Base-by-base conservation (phyloP, 2,329 filamentous ascomycete species). In the Colletotrichum endophyticum region DNA sequence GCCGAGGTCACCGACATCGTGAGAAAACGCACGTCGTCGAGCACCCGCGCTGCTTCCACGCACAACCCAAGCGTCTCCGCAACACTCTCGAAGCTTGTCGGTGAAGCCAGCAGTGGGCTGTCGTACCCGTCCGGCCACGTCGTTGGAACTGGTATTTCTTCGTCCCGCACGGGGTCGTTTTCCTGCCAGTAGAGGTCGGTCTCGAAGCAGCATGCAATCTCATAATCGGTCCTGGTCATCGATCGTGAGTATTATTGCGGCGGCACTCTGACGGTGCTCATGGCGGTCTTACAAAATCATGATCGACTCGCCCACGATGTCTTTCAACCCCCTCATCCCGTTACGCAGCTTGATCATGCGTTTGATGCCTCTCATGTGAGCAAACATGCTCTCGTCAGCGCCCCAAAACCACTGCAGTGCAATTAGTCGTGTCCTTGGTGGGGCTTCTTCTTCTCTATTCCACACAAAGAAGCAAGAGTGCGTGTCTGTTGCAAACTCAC, bases 131-230 rank as follows among this genome's bases (percentile, higher is more conserved):
- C 25, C 1, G 79, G 78, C 76, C 80, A 82, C 1, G 56, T 76
- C 11, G 62, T 69, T 13, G 79, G 76, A 8, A 75, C 62, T 5
- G 74, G 73, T 12, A 78, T 62, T 12, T 70, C 59, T 16, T 77
- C 66, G 6, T 74, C 63, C 30, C 63, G 71, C 9, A 73, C 73
- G 3, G 77, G 66, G 22, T 79, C 75, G 63, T 73, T 61, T 6
- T 77, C 72, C 15, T 82, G 79, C 28, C 83, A 77, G 74, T 80
- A 80, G 19, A 81, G 78, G 27, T 81, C 80, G 27, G 78, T 79
- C 72, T 84, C 82, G 70, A 81, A 81, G 39, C 81, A 80, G 64
- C 79, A 81, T 11, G 82, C 80, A 27, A 83, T 78, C 69, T 82
- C 80, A 59, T 81, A 84, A 70, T 84, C 83, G 34, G 80, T 81